Evolutionary conservation across 2,329 filamentous ascomycete species (phyloP), one percentile per base, ranked within the genome.

Genomic region (Neoascochyta sp.): DNA sequence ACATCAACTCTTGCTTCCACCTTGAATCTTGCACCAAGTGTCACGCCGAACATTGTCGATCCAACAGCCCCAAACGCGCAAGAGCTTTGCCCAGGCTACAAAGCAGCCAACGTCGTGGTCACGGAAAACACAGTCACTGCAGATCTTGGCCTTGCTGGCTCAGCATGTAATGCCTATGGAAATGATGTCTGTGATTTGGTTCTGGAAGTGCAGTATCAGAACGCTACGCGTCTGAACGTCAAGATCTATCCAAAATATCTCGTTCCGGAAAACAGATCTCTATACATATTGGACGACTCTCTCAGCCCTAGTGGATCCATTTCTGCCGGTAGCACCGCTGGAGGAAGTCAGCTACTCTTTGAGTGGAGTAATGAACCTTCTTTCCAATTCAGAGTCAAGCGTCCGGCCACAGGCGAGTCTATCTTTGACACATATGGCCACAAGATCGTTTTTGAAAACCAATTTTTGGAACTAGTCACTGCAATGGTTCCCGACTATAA

Each of bases 401-500:
- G 76, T 14, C 70, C 69, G 42, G 69, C 65, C 26, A 78, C 65
- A 3, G 70, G 60, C 24, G 71, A 78, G 36, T 65, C 74, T 7
- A 60, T 85, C 8, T 84, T 85, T 56, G 79, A 87, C 48, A 83
- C 81, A 0, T 76, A 77, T 1, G 80, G 72, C 1, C 73, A 75
- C 3, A 67, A 69, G 9, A 64, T 89, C 4, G 67, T 89, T 20
- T 90, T 86, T 45, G 80, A 89, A 62, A 76, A 75, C 3, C 83
- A 89, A 57, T 89, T 86, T 48, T 60, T 88, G 4, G 26, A 28
- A 10, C 10, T 27, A 11, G 24, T 27, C 9, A 27, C 24, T 5
- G 7, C 6, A 9, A 27, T 27, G 24, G 24, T 27, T 15, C 74
- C 78, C n/a, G 67, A 75, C 27, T 80, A 82, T 0, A 75, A 80